phyloP scores from a whole-genome alignment of 148 eudicot genomes.

The Pouteria glomerata region DNA sequence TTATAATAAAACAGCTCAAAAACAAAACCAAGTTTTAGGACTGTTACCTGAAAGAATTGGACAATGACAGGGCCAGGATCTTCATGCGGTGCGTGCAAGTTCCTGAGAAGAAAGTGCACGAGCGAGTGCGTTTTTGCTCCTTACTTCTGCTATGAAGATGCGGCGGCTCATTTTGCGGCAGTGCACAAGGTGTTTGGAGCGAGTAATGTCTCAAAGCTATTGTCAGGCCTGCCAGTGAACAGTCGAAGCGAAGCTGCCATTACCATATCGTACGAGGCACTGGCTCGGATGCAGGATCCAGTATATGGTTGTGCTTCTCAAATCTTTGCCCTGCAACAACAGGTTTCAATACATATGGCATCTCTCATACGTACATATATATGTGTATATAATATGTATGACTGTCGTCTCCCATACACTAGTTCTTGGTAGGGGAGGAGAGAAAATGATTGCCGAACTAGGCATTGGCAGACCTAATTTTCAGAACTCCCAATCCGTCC shows the following conservation, averaged over 20 bases:
- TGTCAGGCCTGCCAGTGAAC: conserved; percentile 49
- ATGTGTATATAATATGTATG: too few species aligned
- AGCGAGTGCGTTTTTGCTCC: conserved; percentile 71
- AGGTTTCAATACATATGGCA: conserved; percentile 41
- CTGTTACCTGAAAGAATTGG: neutral
- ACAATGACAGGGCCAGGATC: conserved; percentile 73
- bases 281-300: conserved; percentile 74
- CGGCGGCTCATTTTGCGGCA: conserved; percentile 52
- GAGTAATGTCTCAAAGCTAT: conserved; percentile 65
- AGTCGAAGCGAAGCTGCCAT: conserved; percentile 57
- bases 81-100: conserved; percentile 94
- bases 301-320: conserved; percentile 74
- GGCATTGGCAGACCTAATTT: too few species aligned
- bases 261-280: conserved; percentile 63
- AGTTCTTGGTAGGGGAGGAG: too few species aligned
- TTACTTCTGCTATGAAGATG: conserved; percentile 62
- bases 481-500: too few species aligned
- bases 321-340: conserved; percentile 65
- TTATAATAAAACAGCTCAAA: neutral
- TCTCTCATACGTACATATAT: too few species aligned
- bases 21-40: neutral
- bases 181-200: conserved; percentile 90
- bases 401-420: too few species aligned
- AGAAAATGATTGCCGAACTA: too few species aligned
- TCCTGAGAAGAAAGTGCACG: conserved; percentile 67